phyloP scores from a whole-genome alignment of 352 stramenopile species.

The Phytophthora tubulina region DNA sequence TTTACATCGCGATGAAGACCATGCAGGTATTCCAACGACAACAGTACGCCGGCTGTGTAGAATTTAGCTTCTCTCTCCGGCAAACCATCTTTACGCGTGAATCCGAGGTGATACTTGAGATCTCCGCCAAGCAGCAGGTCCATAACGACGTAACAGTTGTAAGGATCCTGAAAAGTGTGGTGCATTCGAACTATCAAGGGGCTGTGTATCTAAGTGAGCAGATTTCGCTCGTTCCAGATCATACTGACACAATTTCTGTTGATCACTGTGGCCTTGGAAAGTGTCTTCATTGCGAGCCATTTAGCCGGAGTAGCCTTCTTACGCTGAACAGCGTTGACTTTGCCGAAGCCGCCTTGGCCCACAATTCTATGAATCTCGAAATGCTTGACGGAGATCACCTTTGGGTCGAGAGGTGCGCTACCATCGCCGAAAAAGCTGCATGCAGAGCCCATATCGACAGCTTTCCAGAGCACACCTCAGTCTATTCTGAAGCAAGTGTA shows the following conservation, averaged over 20 bases:
- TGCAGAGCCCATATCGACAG: slow-evolving; percentile 48
- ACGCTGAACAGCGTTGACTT: slow-evolving; percentile 78
- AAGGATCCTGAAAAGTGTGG: slow-evolving; percentile 70
- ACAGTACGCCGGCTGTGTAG: slow-evolving; percentile 66
- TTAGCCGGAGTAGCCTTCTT: slow-evolving; percentile 59
- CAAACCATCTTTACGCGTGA: slow-evolving; percentile 65
- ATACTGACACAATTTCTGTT: slow-evolving; percentile 72
- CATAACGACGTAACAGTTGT: slow-evolving; percentile 85
- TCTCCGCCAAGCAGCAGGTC: slow-evolving; percentile 78
- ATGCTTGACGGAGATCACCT: slow-evolving; percentile 60
- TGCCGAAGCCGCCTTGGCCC: slow-evolving; percentile 76
- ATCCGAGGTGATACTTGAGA: slow-evolving; percentile 74
- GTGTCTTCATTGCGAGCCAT: slow-evolving; percentile 81
- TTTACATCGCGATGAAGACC: slow-evolving; percentile 85
- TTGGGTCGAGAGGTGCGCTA: slow-evolving; percentile 41
- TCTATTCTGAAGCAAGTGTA: not conserved
- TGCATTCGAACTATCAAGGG: slow-evolving; percentile 71
- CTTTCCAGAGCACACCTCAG: not conserved
- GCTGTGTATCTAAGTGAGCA: slow-evolving; percentile 60
- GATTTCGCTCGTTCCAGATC: slow-evolving; percentile 83
- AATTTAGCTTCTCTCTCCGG: slow-evolving; percentile 58
- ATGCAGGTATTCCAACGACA: slow-evolving; percentile 80
- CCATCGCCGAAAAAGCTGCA: slow-evolving; percentile 42
- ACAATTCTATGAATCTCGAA: slow-evolving; percentile 78
- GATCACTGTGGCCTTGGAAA: slow-evolving; percentile 68